A percentile compares a stretch with the other conserved stretches of the same genome.
Conservation (phyloP, 2,329 filamentous ascomycete genomes). For the Pseudomassariella vexata region DNA sequence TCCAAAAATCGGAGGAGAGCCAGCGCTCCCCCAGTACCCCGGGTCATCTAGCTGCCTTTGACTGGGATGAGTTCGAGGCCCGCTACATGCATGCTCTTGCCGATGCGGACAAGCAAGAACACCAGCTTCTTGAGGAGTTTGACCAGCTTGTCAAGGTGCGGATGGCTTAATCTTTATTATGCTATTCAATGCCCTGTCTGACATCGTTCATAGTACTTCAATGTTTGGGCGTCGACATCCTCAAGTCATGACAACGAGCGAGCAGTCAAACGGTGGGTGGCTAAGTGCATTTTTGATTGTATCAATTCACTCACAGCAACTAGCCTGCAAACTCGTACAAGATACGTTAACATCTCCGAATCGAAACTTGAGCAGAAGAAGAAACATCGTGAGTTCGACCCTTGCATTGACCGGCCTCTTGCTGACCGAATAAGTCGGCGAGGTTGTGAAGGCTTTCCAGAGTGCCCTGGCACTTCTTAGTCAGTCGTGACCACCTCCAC, state of each 20-base stretch:
- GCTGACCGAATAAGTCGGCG: constrained; percentile 33
- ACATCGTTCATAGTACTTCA: constrained; percentile 58
- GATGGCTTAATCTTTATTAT: neutral
- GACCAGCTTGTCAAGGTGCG: constrained; percentile 59
- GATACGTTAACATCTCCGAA: constrained; percentile 71
- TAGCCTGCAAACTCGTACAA: constrained; percentile 72
- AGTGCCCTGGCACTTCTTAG: constrained; percentile 53
- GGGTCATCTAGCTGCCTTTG: constrained; percentile 50
- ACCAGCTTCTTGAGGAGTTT: constrained; percentile 61
- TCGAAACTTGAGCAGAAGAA: constrained; percentile 66
- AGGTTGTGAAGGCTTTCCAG: constrained; percentile 59
- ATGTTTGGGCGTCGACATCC: constrained; percentile 70
- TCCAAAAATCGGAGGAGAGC: too few relatives aligned
- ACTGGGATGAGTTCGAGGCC: constrained; percentile 72
- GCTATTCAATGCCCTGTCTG: neutral
- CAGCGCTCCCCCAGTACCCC: constrained; percentile 42
- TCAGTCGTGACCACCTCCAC: constrained; percentile 1
- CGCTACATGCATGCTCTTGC: constrained; percentile 63
- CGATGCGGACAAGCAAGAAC: constrained; percentile 58
- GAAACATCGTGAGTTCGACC: constrained; percentile 70
- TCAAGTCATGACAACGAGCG: constrained; percentile 69
- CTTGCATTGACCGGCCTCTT: too few relatives aligned
- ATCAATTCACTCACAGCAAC: too few relatives aligned
- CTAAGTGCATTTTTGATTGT: constrained; percentile 9
- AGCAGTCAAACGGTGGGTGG: constrained; percentile 63